A percentile compares a stretch with the other conserved stretches of the same genome.
These are phyloP conservation scores for Sporisorium scitamineum DNA, from an alignment of 1,284 basidiomycete genomes.

Conservation along the genomic window DNA sequence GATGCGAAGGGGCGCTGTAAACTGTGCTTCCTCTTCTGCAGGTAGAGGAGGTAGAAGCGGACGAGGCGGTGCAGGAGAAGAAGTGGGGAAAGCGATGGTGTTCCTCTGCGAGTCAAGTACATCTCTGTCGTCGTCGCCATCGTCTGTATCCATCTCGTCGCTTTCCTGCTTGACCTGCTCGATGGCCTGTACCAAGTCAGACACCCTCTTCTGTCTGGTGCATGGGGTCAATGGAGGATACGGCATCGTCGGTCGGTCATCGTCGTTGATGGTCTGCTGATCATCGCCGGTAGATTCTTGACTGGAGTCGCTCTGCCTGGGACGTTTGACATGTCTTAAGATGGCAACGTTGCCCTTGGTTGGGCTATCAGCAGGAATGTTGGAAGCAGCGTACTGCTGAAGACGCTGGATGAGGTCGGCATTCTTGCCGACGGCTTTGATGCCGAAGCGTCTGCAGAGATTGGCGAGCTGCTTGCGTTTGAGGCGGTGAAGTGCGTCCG, in stretches of 20 bases:
- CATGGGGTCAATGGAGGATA: conserved; percentile 37
- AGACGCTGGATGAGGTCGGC: conserved; percentile 45
- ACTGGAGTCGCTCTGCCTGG: conserved; percentile 38
- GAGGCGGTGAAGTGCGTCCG: conserved; percentile 55
- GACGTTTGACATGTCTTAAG: conserved; percentile 44
- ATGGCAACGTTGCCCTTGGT: conserved; percentile 47
- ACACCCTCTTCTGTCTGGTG: conserved; percentile 34
- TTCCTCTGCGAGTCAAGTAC: conserved; percentile 18
- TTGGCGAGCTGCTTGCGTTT: conserved; percentile 58
- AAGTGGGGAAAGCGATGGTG: conserved; percentile 21
- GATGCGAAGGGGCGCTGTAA: conserved; percentile 50
- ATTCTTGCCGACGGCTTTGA: conserved; percentile 56
- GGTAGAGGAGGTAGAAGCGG: conserved; percentile 16
- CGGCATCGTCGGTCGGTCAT: background rate
- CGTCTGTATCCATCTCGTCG: conserved; percentile 32
- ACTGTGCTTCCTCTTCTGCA: background rate
- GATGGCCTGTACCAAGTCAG: conserved; percentile 44
- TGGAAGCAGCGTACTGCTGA: conserved; percentile 45
- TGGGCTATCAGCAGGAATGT: conserved; percentile 42
- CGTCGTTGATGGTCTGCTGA: background rate
- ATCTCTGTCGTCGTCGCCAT: conserved; percentile 19
- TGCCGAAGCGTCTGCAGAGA: conserved; percentile 51
- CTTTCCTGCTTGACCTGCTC: conserved; percentile 35
- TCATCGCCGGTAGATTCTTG: conserved; percentile 26
- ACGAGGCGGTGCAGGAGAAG: conserved; percentile 8